Base-by-base conservation (phyloP, 257 asterid species). In the Solanum corneliomulleri region DNA sequence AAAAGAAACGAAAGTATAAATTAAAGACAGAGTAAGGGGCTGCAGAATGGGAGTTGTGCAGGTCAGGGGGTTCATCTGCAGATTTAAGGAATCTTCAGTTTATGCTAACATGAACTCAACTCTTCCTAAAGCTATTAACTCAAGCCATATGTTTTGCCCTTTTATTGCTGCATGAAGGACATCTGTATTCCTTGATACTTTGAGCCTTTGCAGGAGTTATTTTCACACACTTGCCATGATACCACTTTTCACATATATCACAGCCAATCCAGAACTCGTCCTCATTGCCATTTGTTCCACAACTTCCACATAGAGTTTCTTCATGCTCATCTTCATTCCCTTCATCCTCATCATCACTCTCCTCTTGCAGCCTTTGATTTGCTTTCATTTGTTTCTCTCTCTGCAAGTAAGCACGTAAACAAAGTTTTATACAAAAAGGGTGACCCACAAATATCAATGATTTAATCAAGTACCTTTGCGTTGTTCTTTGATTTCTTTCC, bases 241-340 rank as follows among this genome's bases (percentile, higher is more conserved):
- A 96, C 99, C 99, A 96, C 86, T 91, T 88, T 89, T 96, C 99
- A 27, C 99, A 96, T 39, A 93, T 92, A 89, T 96, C 99, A 70
- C 99, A 96, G 37, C 99, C 98, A 29, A 96, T 96, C 99, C 99
- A 96, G 90, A 96, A 96, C 91, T 96, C 98, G 21, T 96, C 98
- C 6, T 94, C 95, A 7, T 90, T 95, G 89, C 94, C 95, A 68
- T 92, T 94, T 83, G 98, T 98, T 27, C 94, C 96, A 47, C 99
- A 96, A 92, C 91, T 94, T 60, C 99, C 99, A 27, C 99, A 96
- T 21, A 94, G 94, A 16, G 99, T 93, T 87, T 95, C 98, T 3
- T 97, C 93, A n/a, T 96, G 99, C 83, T 96, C 99, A 47, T 95
- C 98, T 25, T 45, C 64, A 44, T 78, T 44, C 84, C 64, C 84